Evolutionary conservation across 805 yeast species (phyloP).

Genomic region (Candida endomychidarum): DNA sequence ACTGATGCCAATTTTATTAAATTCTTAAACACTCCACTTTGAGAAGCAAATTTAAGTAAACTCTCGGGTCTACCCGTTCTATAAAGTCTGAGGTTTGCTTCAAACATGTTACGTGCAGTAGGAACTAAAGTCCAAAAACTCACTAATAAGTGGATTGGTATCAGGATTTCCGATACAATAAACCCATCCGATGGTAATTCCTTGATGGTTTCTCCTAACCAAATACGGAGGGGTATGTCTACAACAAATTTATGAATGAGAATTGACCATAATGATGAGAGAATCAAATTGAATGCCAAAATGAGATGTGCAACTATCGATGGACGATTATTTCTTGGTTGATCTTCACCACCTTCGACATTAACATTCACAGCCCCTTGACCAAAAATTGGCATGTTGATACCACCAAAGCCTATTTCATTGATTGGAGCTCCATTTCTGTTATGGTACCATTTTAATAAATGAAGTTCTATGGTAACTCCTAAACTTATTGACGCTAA

Average conservation of each 20-base stretch:
- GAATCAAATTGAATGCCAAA: too few relatives aligned
- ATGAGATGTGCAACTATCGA: background rate
- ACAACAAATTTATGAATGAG: slow-evolving; percentile 1
- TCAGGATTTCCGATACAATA: background rate
- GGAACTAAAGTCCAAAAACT: slow-evolving; percentile 4
- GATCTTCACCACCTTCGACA: background rate
- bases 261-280: background rate
- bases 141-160: background rate
- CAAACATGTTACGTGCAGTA: background rate
- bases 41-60: slow-evolving; percentile 3
- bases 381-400: background rate
- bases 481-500: slow-evolving; percentile 13
- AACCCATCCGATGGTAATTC: slow-evolving; percentile 3
- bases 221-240: slow-evolving; percentile 1
- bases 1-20: slow-evolving; percentile 3
- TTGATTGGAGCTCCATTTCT: background rate
- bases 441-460: slow-evolving; percentile 12
- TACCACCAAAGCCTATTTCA: slow-evolving; percentile 2
- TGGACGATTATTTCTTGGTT: too few relatives aligned
- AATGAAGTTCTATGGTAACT: slow-evolving; percentile 9
- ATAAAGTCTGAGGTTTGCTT: background rate
- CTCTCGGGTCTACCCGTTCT: slow-evolving; percentile 5
- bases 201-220: background rate
- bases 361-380: background rate
- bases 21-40: slow-evolving; percentile 2